phyloP scores from a whole-genome alignment of 768 basidiomycete genomes.

The Lactifluus volemus region DNA sequence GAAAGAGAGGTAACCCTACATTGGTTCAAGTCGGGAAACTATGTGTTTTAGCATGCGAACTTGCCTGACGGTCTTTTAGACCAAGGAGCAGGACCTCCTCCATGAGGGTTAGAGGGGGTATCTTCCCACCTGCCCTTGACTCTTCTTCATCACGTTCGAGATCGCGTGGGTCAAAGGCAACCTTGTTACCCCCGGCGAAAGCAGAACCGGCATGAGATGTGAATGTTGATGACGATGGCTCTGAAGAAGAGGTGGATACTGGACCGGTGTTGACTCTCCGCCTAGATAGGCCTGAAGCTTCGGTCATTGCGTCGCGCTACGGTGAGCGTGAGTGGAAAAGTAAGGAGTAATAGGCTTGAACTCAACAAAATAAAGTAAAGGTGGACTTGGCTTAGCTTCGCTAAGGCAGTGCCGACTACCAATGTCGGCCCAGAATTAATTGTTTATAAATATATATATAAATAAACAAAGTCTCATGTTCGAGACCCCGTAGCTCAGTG shows the following conservation, averaged over 20 bases:
- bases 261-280: conserved; percentile 42
- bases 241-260: conserved; percentile 30
- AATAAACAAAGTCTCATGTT: background rate
- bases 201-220: conserved; percentile 63
- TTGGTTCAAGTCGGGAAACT: background rate
- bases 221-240: conserved; percentile 27
- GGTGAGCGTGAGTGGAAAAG: background rate
- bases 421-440: background rate
- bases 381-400: background rate
- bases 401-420: background rate
- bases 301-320: conserved; percentile 4
- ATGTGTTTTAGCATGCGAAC: conserved; percentile 18
- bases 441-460: background rate
- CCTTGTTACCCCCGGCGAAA: conserved; percentile 76
- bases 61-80: conserved; percentile 91
- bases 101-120: conserved; percentile 88
- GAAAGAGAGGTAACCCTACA: conserved; percentile 87
- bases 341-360: background rate
- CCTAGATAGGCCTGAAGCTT: conserved; percentile 39
- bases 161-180: conserved; percentile 93
- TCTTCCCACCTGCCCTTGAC: conserved; percentile 54
- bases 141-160: conserved; percentile 63
- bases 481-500: conserved; percentile 21
- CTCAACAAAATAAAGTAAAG: background rate
- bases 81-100: conserved; percentile 94